Base-by-base conservation (phyloP, 2,329 filamentous ascomycete species). In the Ceratocystis cubensis region DNA sequence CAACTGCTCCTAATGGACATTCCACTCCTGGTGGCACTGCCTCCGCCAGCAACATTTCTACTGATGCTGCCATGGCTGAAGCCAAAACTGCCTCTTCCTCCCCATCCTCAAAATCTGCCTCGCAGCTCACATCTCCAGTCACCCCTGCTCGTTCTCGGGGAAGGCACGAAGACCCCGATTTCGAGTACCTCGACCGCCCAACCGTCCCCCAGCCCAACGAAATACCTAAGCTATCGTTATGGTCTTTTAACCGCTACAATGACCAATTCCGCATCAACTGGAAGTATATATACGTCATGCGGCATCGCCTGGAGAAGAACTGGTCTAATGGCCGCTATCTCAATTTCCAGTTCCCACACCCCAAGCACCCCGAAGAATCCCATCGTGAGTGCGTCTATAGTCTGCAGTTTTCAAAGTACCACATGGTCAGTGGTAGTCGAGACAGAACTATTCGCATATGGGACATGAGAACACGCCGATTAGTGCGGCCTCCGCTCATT, bases 351-450 rank as follows among this genome's bases (percentile, higher is more conserved):
- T 82, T 99, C 0, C 94, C 94, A 0, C 91, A 96, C 72, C 91
- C 91, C 0, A 81, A 84, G 46, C 81, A 91, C 71, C 85, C 85
- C 0, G 82, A 89, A 41, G 93, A 97, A 74, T 90, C 89, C 0
- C 94, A 99, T 73, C 82, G 81, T 22, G 93, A 97, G 73, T 97
- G 92, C 74, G 91, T 99, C 13, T 99, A 99, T 75, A 93, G 90
- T 1, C 85, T 99, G 65, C 93, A 99, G 74, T 96, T 93, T 72
- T 88, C 88, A 65, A 82, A 87, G 1, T 87, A 91, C 69, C 94
- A 88, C 74, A 81, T 99, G 8, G 93, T 97, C 63, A 97, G 92
- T 73, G 94, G 94, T 17, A 97, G 93, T 72, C 84, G 94, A 65
- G 94, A 99, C 73, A 86, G 84, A 70, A 90, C 89, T 0, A 83